Evolutionary conservation across 371 early-diverging fungal genomes (phyloP), one percentile per base, ranked within the genome.

Genomic region (Mortierella polycephala): DNA sequence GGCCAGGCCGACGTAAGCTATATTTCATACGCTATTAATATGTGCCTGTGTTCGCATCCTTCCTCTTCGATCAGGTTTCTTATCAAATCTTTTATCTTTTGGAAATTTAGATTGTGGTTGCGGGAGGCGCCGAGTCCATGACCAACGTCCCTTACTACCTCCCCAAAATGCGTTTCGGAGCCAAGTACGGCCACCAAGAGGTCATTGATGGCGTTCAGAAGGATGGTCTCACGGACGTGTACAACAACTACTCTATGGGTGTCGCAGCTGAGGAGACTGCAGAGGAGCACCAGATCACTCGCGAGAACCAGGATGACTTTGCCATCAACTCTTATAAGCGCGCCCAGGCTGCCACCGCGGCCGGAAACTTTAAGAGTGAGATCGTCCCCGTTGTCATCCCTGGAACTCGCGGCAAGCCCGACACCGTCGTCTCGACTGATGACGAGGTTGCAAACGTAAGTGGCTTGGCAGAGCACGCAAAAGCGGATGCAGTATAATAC

Each of bases 111-210:
- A 70, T 80, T 44, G 66, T 80, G 39, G 93, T 98, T 70, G 97
- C 96, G 50, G 99, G 95, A 68, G 99, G 99, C 53, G 94, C 93
- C 83, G 99, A 99, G 85, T 95, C 96, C 62, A 99, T 99, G 99
- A 90, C 92, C 83, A 97, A 97, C 83, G 91, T 91, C 13, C 98
- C 98, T 14, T 97, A 94, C 88, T 97, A 95, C 82, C 81, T 94
- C 41, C 95, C 95, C 74, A 90, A 89, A 80, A 91, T 89, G 71
- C 90, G 92, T 57, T 91, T 89, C 57, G 95, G 92, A 61, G 87
- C 91, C 66, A 91, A 90, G 66, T 99, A 93, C 82, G 99, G 99
- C 45, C 82, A 96, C 84, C 87, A 91, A 60, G 88, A 88, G 69
- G 82, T 94, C 39, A 81, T 92, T 23, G 99, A 99, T 71, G 96